Evolutionary conservation across 306 rosid genomes (phyloP), one percentile per base, ranked within the genome.

Genomic region (Vigna nakashimae): DNA sequence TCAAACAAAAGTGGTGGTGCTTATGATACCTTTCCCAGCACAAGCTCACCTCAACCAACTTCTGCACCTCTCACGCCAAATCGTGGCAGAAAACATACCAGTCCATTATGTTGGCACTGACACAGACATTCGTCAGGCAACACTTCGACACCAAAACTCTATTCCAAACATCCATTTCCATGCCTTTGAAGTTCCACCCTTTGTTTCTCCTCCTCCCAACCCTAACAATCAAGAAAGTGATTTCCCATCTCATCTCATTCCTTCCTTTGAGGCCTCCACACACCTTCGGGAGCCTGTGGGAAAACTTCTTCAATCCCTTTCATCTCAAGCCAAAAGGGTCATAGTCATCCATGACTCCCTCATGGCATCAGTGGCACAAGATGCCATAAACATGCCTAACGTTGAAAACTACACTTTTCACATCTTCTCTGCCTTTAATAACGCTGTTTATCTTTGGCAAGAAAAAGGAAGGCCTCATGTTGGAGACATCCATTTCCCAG

Each of bases 291-390:
- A 56, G 16, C 63, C 63, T 11, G 63, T 56, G 16, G 6, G 34
- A 2, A 10, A 22, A 4, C 34, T 56, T 22, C 63, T 57, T 57
- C 63, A 57, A 1, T 57, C 63, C n/a, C 63, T 57, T 8, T 57
- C 63, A 22, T 57, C 34, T 10, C 34, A 24, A 22, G 63, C 63
- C 63, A 57, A 5, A 24, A 22, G 63, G 36, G 36, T 57, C n/a
- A 5, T 57, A 9, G 63, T 57, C 36, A 57, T 57, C 34, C 34
- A 57, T 22, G 64, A 57, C n/a, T 57, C 64, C 2, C 0, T 24
- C 9, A 57, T 57, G n/a, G 64, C 64, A 12, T 11, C 64, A 4
- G 64, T 24, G 36, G 64, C 64, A 57, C 64, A 57, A 57, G 64
- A 57, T 57, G 64, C 64, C 64, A 24, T 34, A 57, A 12, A 57